Conservation (phyloP, 805 yeast species). For the Lipomyces yamanashiensis region DNA sequence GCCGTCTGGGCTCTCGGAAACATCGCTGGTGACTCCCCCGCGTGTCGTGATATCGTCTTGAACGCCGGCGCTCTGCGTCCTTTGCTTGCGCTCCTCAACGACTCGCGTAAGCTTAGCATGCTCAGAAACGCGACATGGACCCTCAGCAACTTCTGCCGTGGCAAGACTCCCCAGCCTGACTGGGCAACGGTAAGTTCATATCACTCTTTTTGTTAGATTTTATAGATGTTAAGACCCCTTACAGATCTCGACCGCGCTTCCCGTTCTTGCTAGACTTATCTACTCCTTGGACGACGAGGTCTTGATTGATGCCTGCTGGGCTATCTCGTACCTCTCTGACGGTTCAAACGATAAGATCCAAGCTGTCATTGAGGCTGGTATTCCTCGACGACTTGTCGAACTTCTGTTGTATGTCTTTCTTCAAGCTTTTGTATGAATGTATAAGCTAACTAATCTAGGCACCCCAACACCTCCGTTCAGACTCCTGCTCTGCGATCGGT, state of each 20-base stretch:
- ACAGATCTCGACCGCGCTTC: constrained; percentile 78
- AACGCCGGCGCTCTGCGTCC: constrained; percentile 87
- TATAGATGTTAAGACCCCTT: neutral
- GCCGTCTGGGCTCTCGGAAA: constrained; percentile 99
- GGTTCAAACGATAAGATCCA: constrained; percentile 93
- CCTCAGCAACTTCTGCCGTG: constrained; percentile 92
- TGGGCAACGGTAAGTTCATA: constrained; percentile 60
- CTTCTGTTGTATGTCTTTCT: constrained; percentile 51
- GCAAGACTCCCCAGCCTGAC: constrained; percentile 94
- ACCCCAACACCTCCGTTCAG: constrained; percentile 83
- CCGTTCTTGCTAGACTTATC: constrained; percentile 87
- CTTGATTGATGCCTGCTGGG: constrained; percentile 98
- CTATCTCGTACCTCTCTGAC: constrained; percentile 90
- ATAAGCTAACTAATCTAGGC: constrained; percentile 48
- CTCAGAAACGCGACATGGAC: constrained; percentile 99
- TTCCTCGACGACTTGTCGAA: constrained; percentile 92
- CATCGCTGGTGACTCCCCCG: constrained; percentile 96
- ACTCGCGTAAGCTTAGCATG: constrained; percentile 78
- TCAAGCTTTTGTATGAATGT: neutral
- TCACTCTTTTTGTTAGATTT: neutral
- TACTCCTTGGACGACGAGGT: constrained; percentile 92
- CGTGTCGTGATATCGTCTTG: constrained; percentile 87
- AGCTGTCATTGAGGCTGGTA: constrained; percentile 94
- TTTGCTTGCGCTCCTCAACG: constrained; percentile 73
- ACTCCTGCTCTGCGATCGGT: constrained; percentile 97